Conservation (phyloP, 768 basidiomycete genomes). For the Phylloporus sp. region DNA sequence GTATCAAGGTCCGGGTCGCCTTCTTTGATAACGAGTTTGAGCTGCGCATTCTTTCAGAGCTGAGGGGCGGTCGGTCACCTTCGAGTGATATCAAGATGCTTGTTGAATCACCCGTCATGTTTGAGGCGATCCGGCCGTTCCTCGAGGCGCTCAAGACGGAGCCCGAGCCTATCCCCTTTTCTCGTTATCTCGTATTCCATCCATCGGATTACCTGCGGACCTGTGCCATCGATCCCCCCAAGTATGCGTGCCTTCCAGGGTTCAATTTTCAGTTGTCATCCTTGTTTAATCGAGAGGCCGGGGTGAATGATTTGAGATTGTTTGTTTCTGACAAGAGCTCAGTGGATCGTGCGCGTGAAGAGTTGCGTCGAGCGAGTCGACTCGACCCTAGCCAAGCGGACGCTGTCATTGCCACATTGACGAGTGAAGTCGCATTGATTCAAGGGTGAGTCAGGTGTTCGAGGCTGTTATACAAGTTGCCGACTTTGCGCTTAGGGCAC, state of each 20-base stretch:
- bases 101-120: constrained; percentile 63
- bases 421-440: constrained; percentile 59
- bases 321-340: constrained; percentile 40
- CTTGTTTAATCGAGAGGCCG: constrained; percentile 44
- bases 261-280: constrained; percentile 56
- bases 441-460: constrained; percentile 64
- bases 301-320: constrained; percentile 39
- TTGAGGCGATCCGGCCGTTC: constrained; percentile 65
- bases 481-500: constrained; percentile 45
- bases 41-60: constrained; percentile 40
- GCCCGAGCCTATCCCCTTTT: constrained; percentile 56
- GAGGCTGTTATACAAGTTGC: not conserved
- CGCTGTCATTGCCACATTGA: constrained; percentile 59
- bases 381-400: constrained; percentile 72
- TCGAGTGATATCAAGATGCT: constrained; percentile 35
- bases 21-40: constrained; percentile 65
- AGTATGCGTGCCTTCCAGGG: constrained; percentile 48
- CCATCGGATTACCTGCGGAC: constrained; percentile 33
- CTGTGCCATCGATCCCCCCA: constrained; percentile 45
- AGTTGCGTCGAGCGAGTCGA: constrained; percentile 45
- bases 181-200: constrained; percentile 46
- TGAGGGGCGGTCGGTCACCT: constrained; percentile 27
- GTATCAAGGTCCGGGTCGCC: constrained; percentile 45
- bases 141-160: constrained; percentile 56
- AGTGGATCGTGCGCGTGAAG: constrained; percentile 43